Percentiles rank a stretch among this genome's conserved stretches.
Conservation (phyloP, 805 yeast genomes). For the Sugiyamaella chiloensis region DNA sequence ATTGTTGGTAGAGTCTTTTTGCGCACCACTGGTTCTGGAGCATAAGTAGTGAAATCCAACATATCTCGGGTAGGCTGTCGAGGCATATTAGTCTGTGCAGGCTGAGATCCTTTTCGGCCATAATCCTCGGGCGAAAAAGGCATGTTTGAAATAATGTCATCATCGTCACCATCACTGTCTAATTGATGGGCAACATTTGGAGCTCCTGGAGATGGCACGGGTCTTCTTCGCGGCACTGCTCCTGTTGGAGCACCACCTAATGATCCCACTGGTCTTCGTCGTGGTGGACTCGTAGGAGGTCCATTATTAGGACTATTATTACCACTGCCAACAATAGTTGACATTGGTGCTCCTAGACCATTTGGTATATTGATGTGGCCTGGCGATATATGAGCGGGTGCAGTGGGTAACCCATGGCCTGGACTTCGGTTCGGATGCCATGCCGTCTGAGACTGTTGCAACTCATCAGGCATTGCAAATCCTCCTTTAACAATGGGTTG, state of each 20-base stretch:
- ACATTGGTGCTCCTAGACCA: background rate
- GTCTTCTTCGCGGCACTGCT: constrained; percentile 16
- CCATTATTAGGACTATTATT: no score
- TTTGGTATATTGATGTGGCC: background rate
- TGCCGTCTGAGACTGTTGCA: background rate
- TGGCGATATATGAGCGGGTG: background rate
- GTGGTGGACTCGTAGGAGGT: background rate
- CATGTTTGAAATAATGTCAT: constrained; percentile 12
- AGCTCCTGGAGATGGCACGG: constrained; percentile 11
- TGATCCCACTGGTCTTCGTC: background rate
- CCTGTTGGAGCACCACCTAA: background rate
- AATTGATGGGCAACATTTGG: constrained; percentile 1
- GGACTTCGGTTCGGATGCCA: background rate
- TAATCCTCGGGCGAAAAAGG: constrained; percentile 27
- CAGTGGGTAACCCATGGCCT: background rate
- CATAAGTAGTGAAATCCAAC: constrained; percentile 24
- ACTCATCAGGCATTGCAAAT: background rate
- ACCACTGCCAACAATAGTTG: background rate
- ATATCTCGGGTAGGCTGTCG: constrained; percentile 13
- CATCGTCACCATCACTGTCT: constrained; percentile 8
- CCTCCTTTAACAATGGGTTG: constrained; percentile 1
- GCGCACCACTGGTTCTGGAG: constrained; percentile 27
- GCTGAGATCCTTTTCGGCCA: constrained; percentile 6
- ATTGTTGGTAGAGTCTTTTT: constrained; percentile 15
- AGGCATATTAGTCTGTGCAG: background rate